Evolutionary conservation across 371 early-diverging fungal genomes (phyloP).

Genomic region (Catenaria anguillulae): DNA sequence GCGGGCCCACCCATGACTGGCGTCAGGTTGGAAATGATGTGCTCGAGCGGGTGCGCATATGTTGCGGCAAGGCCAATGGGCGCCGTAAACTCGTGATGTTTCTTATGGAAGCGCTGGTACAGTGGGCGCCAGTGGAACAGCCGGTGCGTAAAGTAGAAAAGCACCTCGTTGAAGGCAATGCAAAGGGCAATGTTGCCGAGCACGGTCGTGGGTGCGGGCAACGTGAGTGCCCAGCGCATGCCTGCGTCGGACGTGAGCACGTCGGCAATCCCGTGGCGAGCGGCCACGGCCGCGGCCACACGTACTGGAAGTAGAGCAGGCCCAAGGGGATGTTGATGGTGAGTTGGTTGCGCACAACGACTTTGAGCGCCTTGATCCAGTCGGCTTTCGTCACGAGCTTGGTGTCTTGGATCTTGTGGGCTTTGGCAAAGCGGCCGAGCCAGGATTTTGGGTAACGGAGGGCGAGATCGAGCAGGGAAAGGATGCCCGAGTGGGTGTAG

Average conservation of each 20-base stretch:
- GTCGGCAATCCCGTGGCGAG: conserved; percentile 27
- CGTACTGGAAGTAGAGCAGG: no score
- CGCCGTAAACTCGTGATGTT: conserved; percentile 37
- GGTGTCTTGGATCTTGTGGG: conserved; percentile 22
- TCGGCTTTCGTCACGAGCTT: conserved; percentile 17
- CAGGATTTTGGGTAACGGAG: conserved; percentile 17
- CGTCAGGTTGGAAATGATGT: conserved; percentile 28
- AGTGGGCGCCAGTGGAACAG: conserved; percentile 31
- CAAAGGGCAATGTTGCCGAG: conserved; percentile 30
- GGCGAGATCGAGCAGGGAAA: conserved; percentile 18
- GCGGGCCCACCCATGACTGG: conserved; percentile 36
- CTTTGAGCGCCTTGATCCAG: conserved; percentile 18
- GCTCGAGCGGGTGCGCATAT: conserved; percentile 43
- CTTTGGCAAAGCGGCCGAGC: conserved; percentile 5
- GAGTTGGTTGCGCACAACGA: conserved; percentile 20
- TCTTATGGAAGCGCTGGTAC: conserved; percentile 39
- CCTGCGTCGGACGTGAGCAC: conserved; percentile 11
- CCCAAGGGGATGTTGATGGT: conserved; percentile 20
- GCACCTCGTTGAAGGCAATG: conserved; percentile 36
- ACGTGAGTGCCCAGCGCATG: conserved; percentile 12
- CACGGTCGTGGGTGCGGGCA: conserved; percentile 16
- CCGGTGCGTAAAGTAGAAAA: conserved; percentile 41
- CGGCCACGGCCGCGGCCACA: conserved; percentile 14
- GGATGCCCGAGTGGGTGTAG: conserved; percentile 19
- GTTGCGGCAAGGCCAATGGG: conserved; percentile 14